These are phyloP conservation scores for Tylopilus orsonianus DNA, from an alignment of 1,284 basidiomycete species.

Conservation along the genomic window DNA sequence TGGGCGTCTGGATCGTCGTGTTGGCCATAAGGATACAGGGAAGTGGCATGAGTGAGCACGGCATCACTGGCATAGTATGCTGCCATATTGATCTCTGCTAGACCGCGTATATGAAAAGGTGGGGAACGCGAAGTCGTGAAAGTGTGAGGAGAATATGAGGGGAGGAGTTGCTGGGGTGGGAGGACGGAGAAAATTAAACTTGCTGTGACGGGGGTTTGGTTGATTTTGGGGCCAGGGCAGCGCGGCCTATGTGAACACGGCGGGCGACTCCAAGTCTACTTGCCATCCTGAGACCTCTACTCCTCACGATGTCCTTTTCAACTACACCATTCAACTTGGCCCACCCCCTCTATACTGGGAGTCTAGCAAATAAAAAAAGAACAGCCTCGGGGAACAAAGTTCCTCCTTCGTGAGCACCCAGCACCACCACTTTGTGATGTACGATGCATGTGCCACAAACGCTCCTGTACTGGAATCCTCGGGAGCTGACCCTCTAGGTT, in stretches of 20 bases:
- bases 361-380: background rate
- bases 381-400: background rate
- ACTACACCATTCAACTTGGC: background rate
- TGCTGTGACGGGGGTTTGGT: constrained; percentile 20
- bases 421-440: background rate
- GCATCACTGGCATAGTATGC: constrained; percentile 33
- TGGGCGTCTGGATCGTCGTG: constrained; percentile 27
- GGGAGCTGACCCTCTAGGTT: background rate
- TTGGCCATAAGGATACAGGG: constrained; percentile 33
- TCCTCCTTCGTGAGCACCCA: background rate
- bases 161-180: constrained; percentile 3
- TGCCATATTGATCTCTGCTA: constrained; percentile 24
- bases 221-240: constrained; percentile 22
- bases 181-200: constrained; percentile 7
- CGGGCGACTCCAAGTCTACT: constrained; percentile 18
- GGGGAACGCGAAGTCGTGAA: constrained; percentile 7
- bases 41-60: constrained; percentile 32
- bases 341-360: background rate
- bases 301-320: constrained; percentile 2
- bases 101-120: constrained; percentile 10
- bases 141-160: constrained; percentile 1
- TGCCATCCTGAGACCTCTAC: constrained; percentile 26
- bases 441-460: background rate
- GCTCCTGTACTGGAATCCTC: no score
- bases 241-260: constrained; percentile 28